Evolutionary conservation across 2,329 filamentous ascomycete species (phyloP).

Genomic region (Cladosporium sphaerospermum): DNA sequence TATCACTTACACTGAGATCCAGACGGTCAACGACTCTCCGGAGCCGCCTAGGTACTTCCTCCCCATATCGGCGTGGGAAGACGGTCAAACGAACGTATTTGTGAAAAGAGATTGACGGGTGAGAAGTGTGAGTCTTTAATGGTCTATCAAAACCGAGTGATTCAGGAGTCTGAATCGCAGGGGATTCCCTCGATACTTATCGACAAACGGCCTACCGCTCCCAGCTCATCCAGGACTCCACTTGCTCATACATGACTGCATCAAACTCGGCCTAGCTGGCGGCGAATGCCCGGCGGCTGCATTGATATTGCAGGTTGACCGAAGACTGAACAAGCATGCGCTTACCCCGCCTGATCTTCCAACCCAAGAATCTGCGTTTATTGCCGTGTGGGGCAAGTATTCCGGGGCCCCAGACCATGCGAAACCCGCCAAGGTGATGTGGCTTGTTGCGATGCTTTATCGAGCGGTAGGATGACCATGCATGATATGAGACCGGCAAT

Average conservation of each 20-base stretch:
- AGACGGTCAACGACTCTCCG: constrained; percentile 45
- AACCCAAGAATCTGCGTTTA: not conserved
- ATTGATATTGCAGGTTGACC: not conserved
- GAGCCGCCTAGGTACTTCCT: constrained; percentile 47
- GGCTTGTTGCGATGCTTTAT: constrained; percentile 6
- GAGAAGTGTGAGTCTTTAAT: not conserved
- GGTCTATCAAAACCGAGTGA: no score
- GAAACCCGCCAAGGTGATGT: constrained; percentile 1
- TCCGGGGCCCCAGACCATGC: not conserved
- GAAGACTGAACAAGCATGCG: not conserved
- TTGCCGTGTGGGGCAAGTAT: not conserved
- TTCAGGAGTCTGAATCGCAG: not conserved
- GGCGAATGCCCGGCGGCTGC: no score
- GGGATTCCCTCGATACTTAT: not conserved
- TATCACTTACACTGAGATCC: constrained; percentile 39
- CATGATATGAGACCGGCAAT: not conserved
- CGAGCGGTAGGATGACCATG: not conserved
- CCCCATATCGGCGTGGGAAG: constrained; percentile 29
- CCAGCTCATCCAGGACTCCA: no score
- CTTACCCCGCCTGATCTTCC: not conserved
- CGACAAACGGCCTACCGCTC: not conserved
- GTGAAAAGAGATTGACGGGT: not conserved
- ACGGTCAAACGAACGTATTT: no score
- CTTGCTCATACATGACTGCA: no score
- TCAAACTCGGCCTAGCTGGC: no score